phyloP scores from a whole-genome alignment of 1,284 basidiomycete species.

The Irpex sp. region DNA sequence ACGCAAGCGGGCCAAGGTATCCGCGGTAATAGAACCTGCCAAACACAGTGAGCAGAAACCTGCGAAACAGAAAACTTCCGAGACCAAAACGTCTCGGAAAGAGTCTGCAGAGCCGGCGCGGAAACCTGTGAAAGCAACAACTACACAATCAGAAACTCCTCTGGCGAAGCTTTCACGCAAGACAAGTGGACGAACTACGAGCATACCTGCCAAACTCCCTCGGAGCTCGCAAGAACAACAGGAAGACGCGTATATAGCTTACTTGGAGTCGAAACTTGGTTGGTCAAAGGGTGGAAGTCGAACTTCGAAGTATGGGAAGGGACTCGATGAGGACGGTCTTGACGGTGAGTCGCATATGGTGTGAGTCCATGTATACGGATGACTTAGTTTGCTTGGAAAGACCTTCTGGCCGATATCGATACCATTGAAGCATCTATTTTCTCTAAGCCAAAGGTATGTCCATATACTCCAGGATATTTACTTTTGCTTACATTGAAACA shows the following conservation, averaged over 20 bases:
- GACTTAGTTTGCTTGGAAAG: slow-evolving; percentile 9
- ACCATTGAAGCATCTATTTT: slow-evolving; percentile 19
- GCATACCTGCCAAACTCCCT: slow-evolving; percentile 9
- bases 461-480: background rate
- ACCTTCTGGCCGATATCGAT: slow-evolving; percentile 25
- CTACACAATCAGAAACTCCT: slow-evolving; percentile 20
- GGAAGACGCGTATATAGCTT: slow-evolving; percentile 30
- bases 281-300: slow-evolving; percentile 24
- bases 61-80: slow-evolving; percentile 3
- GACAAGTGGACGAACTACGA: background rate
- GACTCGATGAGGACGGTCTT: slow-evolving; percentile 26
- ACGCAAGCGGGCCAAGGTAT: slow-evolving; percentile 15
- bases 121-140: background rate
- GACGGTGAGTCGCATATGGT: slow-evolving; percentile 19
- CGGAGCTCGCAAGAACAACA: slow-evolving; percentile 23
- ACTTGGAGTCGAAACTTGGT: slow-evolving; percentile 28
- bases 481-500: background rate
- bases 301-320: slow-evolving; percentile 23
- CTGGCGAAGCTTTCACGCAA: slow-evolving; percentile 32
- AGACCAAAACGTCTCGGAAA: background rate
- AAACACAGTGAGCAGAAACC: slow-evolving; percentile 1
- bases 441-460: background rate
- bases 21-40: background rate
- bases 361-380: background rate
- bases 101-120: background rate